These are phyloP conservation scores for Laetiporus sulphureus DNA, from an alignment of 1,284 basidiomycete species.

Conservation along the genomic window DNA sequence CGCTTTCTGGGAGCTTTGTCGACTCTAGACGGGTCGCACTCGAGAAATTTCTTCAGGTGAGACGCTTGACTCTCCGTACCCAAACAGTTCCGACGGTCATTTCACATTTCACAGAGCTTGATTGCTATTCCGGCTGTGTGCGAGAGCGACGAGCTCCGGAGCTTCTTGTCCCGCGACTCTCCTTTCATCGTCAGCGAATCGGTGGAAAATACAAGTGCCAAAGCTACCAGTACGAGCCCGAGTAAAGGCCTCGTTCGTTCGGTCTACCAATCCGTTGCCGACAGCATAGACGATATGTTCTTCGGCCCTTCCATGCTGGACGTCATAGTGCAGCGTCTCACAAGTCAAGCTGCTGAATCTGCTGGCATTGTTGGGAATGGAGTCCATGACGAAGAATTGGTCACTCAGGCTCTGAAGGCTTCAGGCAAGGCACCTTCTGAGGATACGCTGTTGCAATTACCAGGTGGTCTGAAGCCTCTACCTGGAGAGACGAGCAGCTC, in stretches of 20 bases:
- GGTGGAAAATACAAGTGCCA: constrained; percentile 26
- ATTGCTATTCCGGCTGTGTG: constrained; percentile 72
- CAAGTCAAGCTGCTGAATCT: constrained; percentile 83
- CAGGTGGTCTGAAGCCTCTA: constrained; percentile 69
- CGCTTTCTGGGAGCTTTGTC: constrained; percentile 76
- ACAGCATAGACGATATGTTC: constrained; percentile 91
- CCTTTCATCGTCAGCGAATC: constrained; percentile 60
- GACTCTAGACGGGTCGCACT: constrained; percentile 74
- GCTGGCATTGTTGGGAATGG: constrained; percentile 75
- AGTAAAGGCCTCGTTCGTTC: constrained; percentile 75
- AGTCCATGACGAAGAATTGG: constrained; percentile 77
- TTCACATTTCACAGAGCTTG: constrained; percentile 45
- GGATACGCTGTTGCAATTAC: constrained; percentile 59
- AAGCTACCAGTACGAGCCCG: constrained; percentile 39
- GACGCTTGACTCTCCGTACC: constrained; percentile 15
- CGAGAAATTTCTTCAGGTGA: constrained; percentile 86
- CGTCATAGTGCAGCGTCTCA: constrained; percentile 84
- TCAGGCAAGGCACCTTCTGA: constrained; percentile 60
- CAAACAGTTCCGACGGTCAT: constrained; percentile 5
- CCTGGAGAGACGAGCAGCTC: constrained; percentile 84
- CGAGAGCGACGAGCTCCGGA: constrained; percentile 75
- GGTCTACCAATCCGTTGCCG: constrained; percentile 83
- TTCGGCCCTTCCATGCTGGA: constrained; percentile 93
- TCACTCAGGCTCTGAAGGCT: constrained; percentile 69
- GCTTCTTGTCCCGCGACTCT: constrained; percentile 85